These are phyloP conservation scores for Geranium brycei DNA, from an alignment of 345 rosid species.

Conservation along the genomic window DNA sequence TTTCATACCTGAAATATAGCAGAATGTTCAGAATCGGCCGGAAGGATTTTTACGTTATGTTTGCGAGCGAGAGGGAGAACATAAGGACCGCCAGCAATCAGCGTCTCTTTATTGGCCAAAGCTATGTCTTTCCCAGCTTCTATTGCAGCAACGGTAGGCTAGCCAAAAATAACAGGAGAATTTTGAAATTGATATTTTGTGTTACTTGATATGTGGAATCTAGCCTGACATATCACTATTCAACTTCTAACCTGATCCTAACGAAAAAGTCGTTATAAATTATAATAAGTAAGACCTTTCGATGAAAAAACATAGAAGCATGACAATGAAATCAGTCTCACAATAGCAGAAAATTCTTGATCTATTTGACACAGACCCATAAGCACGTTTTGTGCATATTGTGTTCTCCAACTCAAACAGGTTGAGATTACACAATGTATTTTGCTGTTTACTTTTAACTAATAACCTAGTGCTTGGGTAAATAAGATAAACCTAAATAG, in stretches of 20 bases:
- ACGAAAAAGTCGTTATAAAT: background rate
- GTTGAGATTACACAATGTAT: background rate
- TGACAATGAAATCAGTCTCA: background rate
- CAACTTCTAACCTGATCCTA: background rate
- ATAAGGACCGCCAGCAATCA: conserved; percentile 93
- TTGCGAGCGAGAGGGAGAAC: conserved; percentile 89
- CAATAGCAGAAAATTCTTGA: background rate
- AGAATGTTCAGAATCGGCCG: conserved; percentile 98
- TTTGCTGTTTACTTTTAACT: background rate
- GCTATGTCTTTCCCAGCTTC: conserved; percentile 93
- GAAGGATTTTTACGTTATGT: conserved; percentile 84
- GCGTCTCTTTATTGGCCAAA: conserved; percentile 94
- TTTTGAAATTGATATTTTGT: conserved; percentile 5
- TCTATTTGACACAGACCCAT: background rate
- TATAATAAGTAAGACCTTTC: background rate
- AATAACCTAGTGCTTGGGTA: background rate
- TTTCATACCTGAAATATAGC: conserved; percentile 82
- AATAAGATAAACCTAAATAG: background rate
- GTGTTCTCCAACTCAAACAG: background rate
- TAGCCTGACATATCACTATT: background rate
- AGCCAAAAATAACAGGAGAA: conserved; percentile 2
- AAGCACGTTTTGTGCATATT: background rate
- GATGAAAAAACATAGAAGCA: background rate
- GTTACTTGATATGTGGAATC: conserved; percentile 1
- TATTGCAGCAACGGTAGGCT: conserved; percentile 97